These are phyloP conservation scores for Letharia columbiana DNA, from an alignment of 495 filamentous ascomycete genomes.

Conservation along the genomic window DNA sequence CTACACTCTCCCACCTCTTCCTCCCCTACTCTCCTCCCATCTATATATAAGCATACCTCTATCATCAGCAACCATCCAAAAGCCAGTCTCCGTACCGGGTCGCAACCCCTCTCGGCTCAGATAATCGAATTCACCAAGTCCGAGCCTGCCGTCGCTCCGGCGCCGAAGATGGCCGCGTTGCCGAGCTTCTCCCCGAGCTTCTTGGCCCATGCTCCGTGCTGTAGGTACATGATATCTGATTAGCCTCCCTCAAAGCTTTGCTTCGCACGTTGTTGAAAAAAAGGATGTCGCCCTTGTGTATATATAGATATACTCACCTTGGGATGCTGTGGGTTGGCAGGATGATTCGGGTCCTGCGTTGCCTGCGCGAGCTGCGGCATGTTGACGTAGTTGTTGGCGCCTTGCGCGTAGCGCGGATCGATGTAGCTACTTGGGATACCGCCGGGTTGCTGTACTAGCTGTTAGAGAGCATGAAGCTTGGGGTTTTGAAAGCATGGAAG, in stretches of 20 bases:
- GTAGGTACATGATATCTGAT: background rate
- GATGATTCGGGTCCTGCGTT: conserved; percentile 28
- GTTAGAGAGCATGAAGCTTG: too few relatives aligned
- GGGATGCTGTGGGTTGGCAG: conserved; percentile 29
- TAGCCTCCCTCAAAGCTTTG: too few relatives aligned
- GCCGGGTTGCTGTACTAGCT: conserved; percentile 20
- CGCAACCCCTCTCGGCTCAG: background rate
- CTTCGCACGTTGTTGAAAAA: too few relatives aligned
- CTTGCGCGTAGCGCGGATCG: conserved; percentile 26
- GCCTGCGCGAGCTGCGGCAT: conserved; percentile 27
- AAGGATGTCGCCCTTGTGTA: too few relatives aligned
- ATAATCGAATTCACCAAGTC: conserved; percentile 29
- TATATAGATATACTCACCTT: conserved; percentile 14
- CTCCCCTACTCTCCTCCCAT: too few relatives aligned
- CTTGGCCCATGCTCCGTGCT: conserved; percentile 30
- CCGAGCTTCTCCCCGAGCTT: conserved; percentile 27
- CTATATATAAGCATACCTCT: too few relatives aligned
- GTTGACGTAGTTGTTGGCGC: conserved; percentile 20
- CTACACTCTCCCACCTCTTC: too few relatives aligned
- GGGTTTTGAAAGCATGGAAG: background rate
- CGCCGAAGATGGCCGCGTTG: conserved; percentile 31
- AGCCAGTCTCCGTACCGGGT: too few relatives aligned
- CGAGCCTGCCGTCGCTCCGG: conserved; percentile 29
- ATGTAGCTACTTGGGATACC: conserved; percentile 26
- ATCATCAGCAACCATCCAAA: too few relatives aligned